Base-by-base conservation (phyloP, 768 basidiomycete genomes). In the Epithele typhae region DNA sequence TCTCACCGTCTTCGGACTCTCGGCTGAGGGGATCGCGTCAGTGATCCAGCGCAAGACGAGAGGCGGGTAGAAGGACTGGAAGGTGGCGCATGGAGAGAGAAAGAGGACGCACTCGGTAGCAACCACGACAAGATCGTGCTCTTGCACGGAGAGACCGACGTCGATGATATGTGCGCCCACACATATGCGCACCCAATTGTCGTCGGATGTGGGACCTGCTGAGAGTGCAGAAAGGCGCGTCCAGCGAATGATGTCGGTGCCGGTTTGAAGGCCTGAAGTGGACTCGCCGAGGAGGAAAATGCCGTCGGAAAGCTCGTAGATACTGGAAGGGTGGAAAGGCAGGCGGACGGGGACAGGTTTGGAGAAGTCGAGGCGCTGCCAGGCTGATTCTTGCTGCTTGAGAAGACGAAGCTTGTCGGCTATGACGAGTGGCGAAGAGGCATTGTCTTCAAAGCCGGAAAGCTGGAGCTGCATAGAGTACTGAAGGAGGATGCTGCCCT, bases 221-320 rank as follows among this genome's bases (percentile, higher is more conserved):
- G 39, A 1, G 3, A 52, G 51, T 6, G 23, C 18, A 4, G 46
- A 41, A 12, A 52, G 42, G 1, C 23, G 25, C 17, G 51, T 45
- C 51, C 51, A 52, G 4, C 51, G 51, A 10, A 52, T 36, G 1
- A 23, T 45, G 33, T 52, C 51, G 12, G 51, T 45, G 4, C 51
- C 51, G 12, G 46, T 39, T 22, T 52, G 46, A 4, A 37, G 23
- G 10, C 46, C 46, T 9, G 42, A 44, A 12, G 30, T 17, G 3
- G 55, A 47, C 40, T 57, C 54, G 12, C 59, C 59, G 19, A 61
- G 49, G 15, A 61, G 37, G 21, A 59, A 54, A 4, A 61, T 34
- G 5, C 58, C 59, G 30, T 49, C 51, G 24, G 58, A 56, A 30
- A 61, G 51, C 38, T 61, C 59, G 32, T 61, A 61, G 38, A 61